phyloP scores from a whole-genome alignment of 1,284 basidiomycete species.

The Boletus semigastroideus region DNA sequence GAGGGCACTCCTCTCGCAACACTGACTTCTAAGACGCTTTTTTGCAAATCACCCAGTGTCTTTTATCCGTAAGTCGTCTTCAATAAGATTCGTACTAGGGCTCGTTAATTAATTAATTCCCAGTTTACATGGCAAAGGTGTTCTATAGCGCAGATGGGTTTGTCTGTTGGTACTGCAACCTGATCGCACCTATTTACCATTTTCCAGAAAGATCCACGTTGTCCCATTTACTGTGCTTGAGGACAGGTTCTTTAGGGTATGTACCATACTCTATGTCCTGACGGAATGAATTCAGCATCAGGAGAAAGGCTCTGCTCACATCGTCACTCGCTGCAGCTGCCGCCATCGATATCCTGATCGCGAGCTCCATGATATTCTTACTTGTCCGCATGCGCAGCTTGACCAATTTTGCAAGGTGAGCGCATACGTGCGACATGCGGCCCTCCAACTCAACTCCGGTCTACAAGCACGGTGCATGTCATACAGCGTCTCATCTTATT shows the following conservation, averaged over 20 bases:
- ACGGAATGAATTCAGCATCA: not conserved
- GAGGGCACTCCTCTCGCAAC: too few species aligned
- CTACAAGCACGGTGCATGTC: not conserved
- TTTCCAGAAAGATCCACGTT: not conserved
- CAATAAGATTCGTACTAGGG: not conserved
- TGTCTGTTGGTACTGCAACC: not conserved
- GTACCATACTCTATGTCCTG: not conserved
- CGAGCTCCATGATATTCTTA: slow-evolving; percentile 3
- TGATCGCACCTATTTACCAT: not conserved
- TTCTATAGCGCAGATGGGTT: slow-evolving; percentile 11
- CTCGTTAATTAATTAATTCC: not conserved
- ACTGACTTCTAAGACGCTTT: not conserved
- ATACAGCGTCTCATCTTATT: slow-evolving; percentile 14
- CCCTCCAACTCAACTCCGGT: not conserved
- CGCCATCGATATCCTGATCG: slow-evolving; percentile 7
- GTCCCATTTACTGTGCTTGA: not conserved
- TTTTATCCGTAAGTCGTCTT: not conserved
- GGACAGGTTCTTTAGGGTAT: not conserved
- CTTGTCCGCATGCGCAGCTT: slow-evolving; percentile 2
- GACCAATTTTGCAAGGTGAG: slow-evolving; percentile 1
- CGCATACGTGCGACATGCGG: too few species aligned
- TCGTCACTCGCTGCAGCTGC: not conserved
- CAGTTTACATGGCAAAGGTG: slow-evolving; percentile 4
- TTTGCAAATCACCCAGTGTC: not conserved
- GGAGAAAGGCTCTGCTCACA: not conserved